phyloP scores from a whole-genome alignment of 1,139 yeast genomes.

The Ogataea hybrid region DNA sequence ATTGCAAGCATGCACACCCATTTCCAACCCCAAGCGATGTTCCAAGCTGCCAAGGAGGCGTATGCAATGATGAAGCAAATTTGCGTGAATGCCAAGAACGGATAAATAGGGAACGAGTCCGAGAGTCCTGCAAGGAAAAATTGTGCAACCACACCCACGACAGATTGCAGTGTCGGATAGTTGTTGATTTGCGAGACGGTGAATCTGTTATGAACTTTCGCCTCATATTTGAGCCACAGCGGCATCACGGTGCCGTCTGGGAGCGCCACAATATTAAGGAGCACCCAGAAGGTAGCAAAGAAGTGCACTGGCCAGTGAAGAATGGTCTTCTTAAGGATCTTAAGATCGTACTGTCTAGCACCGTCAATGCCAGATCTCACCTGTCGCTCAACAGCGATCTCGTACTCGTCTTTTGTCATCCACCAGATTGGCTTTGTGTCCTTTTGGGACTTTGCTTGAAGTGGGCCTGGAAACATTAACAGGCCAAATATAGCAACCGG shows the following conservation, averaged over 20 bases:
- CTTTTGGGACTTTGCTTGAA: constrained; percentile 21
- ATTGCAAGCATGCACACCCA: constrained; percentile 34
- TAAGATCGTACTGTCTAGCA: constrained; percentile 29
- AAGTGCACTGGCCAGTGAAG: constrained; percentile 38
- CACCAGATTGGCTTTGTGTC: constrained; percentile 25
- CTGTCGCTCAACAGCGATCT: constrained; percentile 21
- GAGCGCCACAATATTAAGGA: constrained; percentile 37
- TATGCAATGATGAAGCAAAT: constrained; percentile 35
- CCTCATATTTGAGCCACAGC: constrained; percentile 23
- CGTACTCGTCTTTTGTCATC: constrained; percentile 21
- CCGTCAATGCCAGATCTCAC: constrained; percentile 33
- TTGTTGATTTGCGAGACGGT: constrained; percentile 37
- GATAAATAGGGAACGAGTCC: constrained; percentile 36
- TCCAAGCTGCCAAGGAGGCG: constrained; percentile 32
- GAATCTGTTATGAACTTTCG: constrained; percentile 23
- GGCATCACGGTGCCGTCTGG: constrained; percentile 33
- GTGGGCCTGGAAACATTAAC: constrained; percentile 24
- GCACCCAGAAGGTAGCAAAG: constrained; percentile 39
- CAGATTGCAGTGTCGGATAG: constrained; percentile 47
- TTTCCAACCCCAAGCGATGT: constrained; percentile 33
- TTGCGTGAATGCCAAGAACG: constrained; percentile 35
- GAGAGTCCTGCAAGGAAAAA: constrained; percentile 36
- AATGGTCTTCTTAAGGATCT: constrained; percentile 32
- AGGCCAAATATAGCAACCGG: constrained; percentile 38
- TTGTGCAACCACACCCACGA: constrained; percentile 43